Evolutionary conservation across 2,329 filamentous ascomycete genomes (phyloP).

Genomic region (Colletotrichum sp.): DNA sequence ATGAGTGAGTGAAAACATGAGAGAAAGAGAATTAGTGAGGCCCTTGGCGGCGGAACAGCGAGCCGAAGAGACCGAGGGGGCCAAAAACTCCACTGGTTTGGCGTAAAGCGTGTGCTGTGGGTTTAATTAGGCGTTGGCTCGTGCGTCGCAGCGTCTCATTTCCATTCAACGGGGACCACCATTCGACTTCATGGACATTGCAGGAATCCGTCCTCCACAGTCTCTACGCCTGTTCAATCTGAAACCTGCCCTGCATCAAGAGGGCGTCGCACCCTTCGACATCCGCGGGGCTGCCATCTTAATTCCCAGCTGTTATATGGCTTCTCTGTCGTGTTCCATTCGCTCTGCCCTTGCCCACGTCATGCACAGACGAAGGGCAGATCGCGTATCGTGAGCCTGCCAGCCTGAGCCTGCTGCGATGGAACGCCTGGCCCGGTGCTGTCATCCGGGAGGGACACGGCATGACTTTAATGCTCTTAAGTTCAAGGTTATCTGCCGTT

Average conservation of each 20-base stretch:
- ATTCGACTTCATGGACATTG: neutral
- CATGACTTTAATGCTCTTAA: neutral
- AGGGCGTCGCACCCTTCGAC: slow-evolving; percentile 2
- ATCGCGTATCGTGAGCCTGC: neutral
- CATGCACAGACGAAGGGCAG: slow-evolving; percentile 5
- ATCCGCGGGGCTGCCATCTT: slow-evolving; percentile 1
- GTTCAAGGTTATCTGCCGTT: neutral
- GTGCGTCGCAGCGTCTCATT: slow-evolving; percentile 3
- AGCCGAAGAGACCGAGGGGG: slow-evolving; percentile 3
- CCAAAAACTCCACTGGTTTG: neutral
- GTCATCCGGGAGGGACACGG: neutral
- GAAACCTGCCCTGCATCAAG: slow-evolving; percentile 22
- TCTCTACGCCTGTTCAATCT: slow-evolving; percentile 7
- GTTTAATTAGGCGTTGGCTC: slow-evolving; percentile 20
- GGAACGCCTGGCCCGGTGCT: slow-evolving; percentile 12
- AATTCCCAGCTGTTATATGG: neutral
- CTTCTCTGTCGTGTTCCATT: neutral
- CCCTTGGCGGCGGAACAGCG: slow-evolving; percentile 1
- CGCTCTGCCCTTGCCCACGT: neutral
- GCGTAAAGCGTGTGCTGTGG: neutral
- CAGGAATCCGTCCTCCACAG: neutral
- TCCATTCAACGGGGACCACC: neutral
- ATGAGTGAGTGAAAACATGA: neutral
- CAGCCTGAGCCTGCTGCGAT: neutral
- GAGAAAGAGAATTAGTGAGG: neutral